Conservation (phyloP, 2,329 filamentous ascomycete genomes). For the Tolypocladium sp. region DNA sequence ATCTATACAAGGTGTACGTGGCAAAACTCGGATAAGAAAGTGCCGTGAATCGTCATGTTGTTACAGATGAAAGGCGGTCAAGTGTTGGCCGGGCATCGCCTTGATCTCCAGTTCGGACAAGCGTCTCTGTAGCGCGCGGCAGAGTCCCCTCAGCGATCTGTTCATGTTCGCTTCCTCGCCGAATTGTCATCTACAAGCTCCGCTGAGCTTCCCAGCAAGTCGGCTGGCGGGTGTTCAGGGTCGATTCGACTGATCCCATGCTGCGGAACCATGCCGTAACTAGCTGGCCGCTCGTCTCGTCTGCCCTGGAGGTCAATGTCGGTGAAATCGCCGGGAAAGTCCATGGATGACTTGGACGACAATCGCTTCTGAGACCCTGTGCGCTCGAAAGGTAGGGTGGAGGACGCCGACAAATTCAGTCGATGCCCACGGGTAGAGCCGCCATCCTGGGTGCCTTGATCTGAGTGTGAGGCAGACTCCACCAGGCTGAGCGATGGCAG, state of each 20-base stretch:
- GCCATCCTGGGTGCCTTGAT: conserved; percentile 6
- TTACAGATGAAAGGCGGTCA: neutral
- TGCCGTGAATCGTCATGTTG: neutral
- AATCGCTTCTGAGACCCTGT: conserved; percentile 41
- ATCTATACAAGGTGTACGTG: neutral
- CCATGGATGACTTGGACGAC: conserved; percentile 41
- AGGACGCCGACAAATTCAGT: conserved; percentile 10
- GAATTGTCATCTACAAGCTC: conserved; percentile 41
- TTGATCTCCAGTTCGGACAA: neutral
- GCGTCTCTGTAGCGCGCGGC: neutral
- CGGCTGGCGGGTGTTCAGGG: conserved; percentile 30
- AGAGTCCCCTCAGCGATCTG: no score
- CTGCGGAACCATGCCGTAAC: conserved; percentile 47
- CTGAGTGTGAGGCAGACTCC: conserved; percentile 6
- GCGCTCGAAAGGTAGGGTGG: conserved; percentile 46
- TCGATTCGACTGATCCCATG: conserved; percentile 48
- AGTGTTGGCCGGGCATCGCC: neutral
- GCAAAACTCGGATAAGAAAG: neutral
- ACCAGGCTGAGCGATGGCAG: conserved; percentile 25
- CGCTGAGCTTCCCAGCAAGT: conserved; percentile 44
- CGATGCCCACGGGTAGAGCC: conserved; percentile 2
- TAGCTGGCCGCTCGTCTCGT: conserved; percentile 40
- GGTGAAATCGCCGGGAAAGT: conserved; percentile 35
- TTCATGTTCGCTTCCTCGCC: neutral
- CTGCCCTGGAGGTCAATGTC: conserved; percentile 27